A percentile compares a stretch with the other conserved stretches of the same genome.
Conservation (phyloP, 345 rosid genomes). For the Eucalyptus tenuipes region DNA sequence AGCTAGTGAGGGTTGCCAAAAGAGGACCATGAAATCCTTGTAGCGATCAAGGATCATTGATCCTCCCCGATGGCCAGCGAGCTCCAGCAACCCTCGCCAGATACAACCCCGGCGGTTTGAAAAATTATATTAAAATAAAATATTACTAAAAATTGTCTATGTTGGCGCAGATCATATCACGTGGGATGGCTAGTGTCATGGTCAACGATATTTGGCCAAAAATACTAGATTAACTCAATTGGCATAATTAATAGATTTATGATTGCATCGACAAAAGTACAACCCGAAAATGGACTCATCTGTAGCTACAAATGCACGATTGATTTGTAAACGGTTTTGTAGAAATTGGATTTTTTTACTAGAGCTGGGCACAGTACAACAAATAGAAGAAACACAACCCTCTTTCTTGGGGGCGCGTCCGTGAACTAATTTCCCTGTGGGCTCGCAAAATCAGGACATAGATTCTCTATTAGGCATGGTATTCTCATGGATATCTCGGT, state of each 20-base stretch:
- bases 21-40: background rate
- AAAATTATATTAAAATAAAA: too few relatives aligned
- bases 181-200: rapidly evolving
- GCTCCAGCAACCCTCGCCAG: rapidly evolving
- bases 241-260: too few relatives aligned
- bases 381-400: background rate
- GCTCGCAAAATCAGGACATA: background rate
- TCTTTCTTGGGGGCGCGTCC: background rate
- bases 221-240: rapidly evolving
- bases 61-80: rapidly evolving
- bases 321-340: background rate
- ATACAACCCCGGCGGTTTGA: rapidly evolving
- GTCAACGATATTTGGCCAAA: background rate
- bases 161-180: rapidly evolving
- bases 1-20: background rate
- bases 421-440: background rate
- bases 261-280: rapidly evolving
- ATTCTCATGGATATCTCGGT: background rate
- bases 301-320: rapidly evolving
- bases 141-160: rapidly evolving
- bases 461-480: background rate
- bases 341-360: background rate
- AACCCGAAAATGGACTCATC: background rate
- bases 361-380: background rate
- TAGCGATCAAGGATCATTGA: background rate